phyloP scores from a whole-genome alignment of 768 basidiomycete species.

The Mrakia hoshinonis region DNA sequence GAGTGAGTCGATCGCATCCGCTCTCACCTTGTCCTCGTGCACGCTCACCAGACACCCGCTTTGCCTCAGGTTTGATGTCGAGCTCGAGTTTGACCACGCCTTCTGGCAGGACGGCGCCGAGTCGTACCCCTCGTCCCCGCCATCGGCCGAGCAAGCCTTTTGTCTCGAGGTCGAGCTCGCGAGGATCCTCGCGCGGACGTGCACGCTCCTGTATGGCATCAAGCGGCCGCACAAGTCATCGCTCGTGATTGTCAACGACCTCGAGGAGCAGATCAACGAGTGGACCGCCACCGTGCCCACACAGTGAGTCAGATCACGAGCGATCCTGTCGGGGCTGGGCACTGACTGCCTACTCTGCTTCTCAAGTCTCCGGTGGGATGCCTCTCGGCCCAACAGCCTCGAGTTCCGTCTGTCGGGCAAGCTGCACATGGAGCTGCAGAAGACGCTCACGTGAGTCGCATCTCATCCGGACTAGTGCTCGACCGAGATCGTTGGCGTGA shows the following conservation, averaged over 20 bases:
- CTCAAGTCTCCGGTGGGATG: constrained; percentile 17
- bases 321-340: no score
- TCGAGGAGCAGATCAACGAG: no score
- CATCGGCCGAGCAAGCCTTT: constrained; percentile 10
- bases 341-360: no score
- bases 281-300: no score
- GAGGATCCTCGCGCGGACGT: constrained; percentile 15
- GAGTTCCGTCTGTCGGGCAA: background rate
- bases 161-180: constrained; percentile 12
- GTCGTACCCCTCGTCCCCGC: background rate
- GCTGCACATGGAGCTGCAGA: background rate
- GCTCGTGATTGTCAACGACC: background rate
- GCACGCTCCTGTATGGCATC: constrained; percentile 7
- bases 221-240: background rate
- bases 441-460: background rate
- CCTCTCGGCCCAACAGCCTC: background rate
- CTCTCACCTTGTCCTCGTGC: background rate
- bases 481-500: no score
- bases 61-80: constrained; percentile 29
- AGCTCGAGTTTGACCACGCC: constrained; percentile 15
- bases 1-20: constrained; percentile 4
- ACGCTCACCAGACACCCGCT: background rate
- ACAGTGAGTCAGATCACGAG: no score
- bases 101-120: constrained; percentile 2
- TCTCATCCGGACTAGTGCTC: background rate